Conservation (phyloP, 768 basidiomycete genomes). For the Cyathus striatus region DNA sequence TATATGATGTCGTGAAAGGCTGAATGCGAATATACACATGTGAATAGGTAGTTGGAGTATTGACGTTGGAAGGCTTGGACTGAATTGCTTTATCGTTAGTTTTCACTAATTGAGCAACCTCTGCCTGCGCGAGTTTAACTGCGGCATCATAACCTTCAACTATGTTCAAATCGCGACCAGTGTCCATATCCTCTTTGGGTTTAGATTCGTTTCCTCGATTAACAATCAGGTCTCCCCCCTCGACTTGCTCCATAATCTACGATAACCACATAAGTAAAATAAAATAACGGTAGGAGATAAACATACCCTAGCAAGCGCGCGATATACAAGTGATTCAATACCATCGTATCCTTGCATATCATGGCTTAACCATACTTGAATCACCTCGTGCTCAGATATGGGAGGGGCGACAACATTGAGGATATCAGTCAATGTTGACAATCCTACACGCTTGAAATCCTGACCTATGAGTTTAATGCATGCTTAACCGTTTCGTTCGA, state of each 20-base stretch:
- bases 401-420: constrained; percentile 97
- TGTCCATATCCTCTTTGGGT: constrained; percentile 51
- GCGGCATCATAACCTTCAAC: constrained; percentile 85
- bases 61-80: constrained; percentile 22
- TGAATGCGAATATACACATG: constrained; percentile 93
- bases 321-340: constrained; percentile 90
- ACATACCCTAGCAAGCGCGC: constrained; percentile 73
- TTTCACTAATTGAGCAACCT: constrained; percentile 72
- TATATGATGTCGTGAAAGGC: constrained; percentile 64
- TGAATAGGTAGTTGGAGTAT: constrained; percentile 73
- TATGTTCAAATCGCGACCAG: constrained; percentile 65
- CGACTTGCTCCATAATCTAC: constrained; percentile 91
- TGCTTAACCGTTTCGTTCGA: not conserved
- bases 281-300: not conserved
- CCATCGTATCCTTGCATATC: constrained; percentile 98
- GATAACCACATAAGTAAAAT: constrained; percentile 1
- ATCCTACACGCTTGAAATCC: constrained; percentile 83
- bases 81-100: constrained; percentile 38
- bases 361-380: constrained; percentile 92
- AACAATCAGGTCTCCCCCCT: constrained; percentile 87
- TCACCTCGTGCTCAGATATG: constrained; percentile 97
- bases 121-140: constrained; percentile 82
- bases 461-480: constrained; percentile 47
- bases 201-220: constrained; percentile 77
- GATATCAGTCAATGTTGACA: constrained; percentile 87